phyloP scores from a whole-genome alignment of 78 protist species.

The Goniomonas avonlea region DNA sequence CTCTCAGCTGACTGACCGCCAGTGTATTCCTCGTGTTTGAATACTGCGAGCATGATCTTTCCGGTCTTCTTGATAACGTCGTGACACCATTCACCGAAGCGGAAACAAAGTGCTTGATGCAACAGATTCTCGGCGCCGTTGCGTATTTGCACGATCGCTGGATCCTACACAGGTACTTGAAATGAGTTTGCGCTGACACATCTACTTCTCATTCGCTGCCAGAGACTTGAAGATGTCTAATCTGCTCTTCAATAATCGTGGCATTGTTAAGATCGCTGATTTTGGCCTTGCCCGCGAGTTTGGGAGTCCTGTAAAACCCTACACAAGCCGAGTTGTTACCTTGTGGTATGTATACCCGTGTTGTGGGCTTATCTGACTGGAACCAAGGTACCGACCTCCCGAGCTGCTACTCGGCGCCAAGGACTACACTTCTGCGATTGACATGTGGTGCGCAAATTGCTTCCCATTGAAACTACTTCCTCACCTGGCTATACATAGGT shows the following conservation, averaged over 20 bases:
- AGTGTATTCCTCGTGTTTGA: constrained; percentile 34
- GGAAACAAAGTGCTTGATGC: constrained; percentile 22
- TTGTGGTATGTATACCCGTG: not conserved
- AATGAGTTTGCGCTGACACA: not conserved
- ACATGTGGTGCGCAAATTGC: not conserved
- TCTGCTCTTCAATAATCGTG: not conserved
- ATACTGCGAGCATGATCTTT: constrained; percentile 29
- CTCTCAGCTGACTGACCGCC: not conserved
- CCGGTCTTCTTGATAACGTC: not conserved
- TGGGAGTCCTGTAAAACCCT: not conserved
- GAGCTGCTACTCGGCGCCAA: constrained; percentile 38
- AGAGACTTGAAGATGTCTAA: constrained; percentile 34
- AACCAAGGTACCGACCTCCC: constrained; percentile 28
- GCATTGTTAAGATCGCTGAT: constrained; percentile 33
- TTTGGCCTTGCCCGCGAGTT: constrained; percentile 37
- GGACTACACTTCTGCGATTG: not conserved
- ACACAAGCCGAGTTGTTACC: constrained; percentile 14
- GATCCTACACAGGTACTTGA: constrained; percentile 26
- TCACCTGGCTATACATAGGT: not conserved
- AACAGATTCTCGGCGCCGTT: constrained; percentile 44
- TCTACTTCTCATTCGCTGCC: not conserved
- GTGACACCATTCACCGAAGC: not conserved
- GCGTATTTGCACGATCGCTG: constrained; percentile 31
- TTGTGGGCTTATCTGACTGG: not conserved
- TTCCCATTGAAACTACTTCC: not conserved